phyloP scores from a whole-genome alignment of 2,329 filamentous ascomycete genomes.

The Chaetomiaceae sp. region DNA sequence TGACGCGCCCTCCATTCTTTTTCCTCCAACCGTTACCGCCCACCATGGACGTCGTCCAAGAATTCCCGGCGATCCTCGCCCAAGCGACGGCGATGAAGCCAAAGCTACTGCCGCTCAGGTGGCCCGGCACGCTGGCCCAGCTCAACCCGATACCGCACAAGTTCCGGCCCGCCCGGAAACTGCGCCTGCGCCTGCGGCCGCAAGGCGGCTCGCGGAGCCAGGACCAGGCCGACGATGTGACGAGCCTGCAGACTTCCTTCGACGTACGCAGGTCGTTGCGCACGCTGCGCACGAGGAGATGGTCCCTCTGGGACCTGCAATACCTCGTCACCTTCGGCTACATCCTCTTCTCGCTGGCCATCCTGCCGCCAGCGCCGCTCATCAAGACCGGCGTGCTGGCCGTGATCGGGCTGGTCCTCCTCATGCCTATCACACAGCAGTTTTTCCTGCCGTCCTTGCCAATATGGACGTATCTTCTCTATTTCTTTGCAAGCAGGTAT shows the following conservation, averaged over 20 bases:
- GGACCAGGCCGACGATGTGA: conserved; percentile 51
- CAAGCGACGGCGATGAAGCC: conserved; percentile 24
- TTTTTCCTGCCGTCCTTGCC: conserved; percentile 85
- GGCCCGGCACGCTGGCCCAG: conserved; percentile 23
- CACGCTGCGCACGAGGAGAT: conserved; percentile 69
- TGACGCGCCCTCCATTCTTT: not conserved
- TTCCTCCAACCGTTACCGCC: not conserved
- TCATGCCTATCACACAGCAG: conserved; percentile 80
- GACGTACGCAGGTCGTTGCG: conserved; percentile 72
- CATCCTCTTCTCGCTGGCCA: conserved; percentile 73
- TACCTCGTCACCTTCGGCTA: conserved; percentile 70
- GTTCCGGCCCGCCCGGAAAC: conserved; percentile 25
- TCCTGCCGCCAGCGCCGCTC: conserved; percentile 75
- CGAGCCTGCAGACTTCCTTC: conserved; percentile 73
- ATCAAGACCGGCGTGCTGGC: conserved; percentile 68
- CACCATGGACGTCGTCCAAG: conserved; percentile 9
- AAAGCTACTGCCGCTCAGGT: conserved; percentile 22
- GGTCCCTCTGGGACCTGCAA: conserved; percentile 78
- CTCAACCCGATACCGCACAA: conserved; percentile 31
- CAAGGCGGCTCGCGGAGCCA: conserved; percentile 17
- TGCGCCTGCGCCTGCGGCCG: conserved; percentile 20
- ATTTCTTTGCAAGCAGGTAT: conserved; percentile 91
- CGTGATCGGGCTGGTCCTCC: conserved; percentile 60
- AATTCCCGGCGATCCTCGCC: conserved; percentile 15
- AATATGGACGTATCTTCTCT: conserved; percentile 78